A percentile compares a stretch with the other conserved stretches of the same genome.
Evolutionary conservation across 768 basidiomycete species (phyloP).

Genomic region (Auricularia heimuer): DNA sequence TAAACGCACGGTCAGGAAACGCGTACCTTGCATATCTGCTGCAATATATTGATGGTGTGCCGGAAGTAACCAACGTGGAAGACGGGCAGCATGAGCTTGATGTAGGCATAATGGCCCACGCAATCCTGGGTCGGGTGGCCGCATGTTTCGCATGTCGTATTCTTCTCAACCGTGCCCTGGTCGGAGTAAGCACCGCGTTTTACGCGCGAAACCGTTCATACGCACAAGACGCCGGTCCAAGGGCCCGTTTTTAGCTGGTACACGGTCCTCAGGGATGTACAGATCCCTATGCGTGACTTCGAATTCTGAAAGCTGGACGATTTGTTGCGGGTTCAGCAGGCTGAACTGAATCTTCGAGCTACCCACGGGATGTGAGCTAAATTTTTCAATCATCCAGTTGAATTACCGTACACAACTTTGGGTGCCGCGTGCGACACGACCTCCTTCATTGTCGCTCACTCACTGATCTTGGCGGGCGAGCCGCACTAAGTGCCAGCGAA

Average conservation of each 20-base stretch:
- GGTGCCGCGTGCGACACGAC: conserved; percentile 68
- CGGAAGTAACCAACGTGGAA: conserved; percentile 99
- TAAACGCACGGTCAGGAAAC: too few relatives aligned
- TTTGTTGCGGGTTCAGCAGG: conserved; percentile 86
- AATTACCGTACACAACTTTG: conserved; percentile 61
- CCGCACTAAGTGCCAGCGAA: neutral
- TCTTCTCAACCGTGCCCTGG: conserved; percentile 93
- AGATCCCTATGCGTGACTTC: conserved; percentile 90
- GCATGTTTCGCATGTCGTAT: conserved; percentile 88
- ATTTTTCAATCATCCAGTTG: neutral
- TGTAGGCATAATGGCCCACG: conserved; percentile 97
- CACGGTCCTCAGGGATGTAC: conserved; percentile 73
- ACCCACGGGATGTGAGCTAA: conserved; percentile 4
- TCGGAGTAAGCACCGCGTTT: neutral
- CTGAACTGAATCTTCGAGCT: conserved; percentile 97
- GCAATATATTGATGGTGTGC: conserved; percentile 85
- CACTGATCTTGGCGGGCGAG: neutral
- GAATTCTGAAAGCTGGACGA: conserved; percentile 92
- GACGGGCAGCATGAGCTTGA: conserved; percentile 91
- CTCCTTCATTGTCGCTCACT: conserved; percentile 54
- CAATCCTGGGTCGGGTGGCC: conserved; percentile 87
- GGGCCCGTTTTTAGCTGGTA: conserved; percentile 86
- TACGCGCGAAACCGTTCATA: conserved; percentile 6
- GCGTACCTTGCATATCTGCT: conserved; percentile 91
- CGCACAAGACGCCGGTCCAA: conserved; percentile 83